Base-by-base conservation (phyloP, 1,284 basidiomycete genomes). In the Cystobasidium slooffiae region DNA sequence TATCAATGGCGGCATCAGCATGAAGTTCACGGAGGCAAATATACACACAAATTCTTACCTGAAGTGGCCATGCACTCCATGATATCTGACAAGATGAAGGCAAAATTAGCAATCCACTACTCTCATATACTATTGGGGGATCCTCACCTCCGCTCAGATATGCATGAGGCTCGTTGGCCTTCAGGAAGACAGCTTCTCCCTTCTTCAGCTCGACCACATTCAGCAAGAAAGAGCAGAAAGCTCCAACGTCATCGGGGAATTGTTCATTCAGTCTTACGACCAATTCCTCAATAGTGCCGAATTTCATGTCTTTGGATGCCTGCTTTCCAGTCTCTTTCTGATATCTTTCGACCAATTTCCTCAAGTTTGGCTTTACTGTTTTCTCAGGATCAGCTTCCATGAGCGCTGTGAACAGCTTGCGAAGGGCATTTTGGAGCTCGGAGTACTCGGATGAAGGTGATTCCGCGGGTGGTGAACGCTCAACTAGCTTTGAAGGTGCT, bases 101-200 rank as follows among this genome's bases (percentile, higher is more conserved):
- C 52, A 37, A 1, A 22, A 31, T 66, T 44, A 47, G 58, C 51
- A 52, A 14, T 37, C 1, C 10, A 6, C 41, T 39, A 52, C 5
- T 44, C 43, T 44, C 55, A 39, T 10, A 12, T 46, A 47, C 24
- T 12, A 63, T n/a, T 5, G 10, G 18, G 1, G 53, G 14, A 12
- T 6, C 80, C 85, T 79, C 73, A 93, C 94, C 93, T 81, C 94
- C 94, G 46, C 88, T 89, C 68, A 99, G 87, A 82, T 99, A 99
- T 0, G 97, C 97, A 79, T 99, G 96, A 0, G 97, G 96, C 83
- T 97, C 94, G 78, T 97, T 92, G 0, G 96, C 96, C 52, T 93
- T 91, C 12, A 99, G 86, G 84, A 97, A 99, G 72, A 97, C 92
- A 0, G 95, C 94, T 80, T 98, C 88, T 0, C 96, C 96, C 0